These are phyloP conservation scores for Takashimella tepidaria DNA, from an alignment of 1,284 basidiomycete species.

Conservation along the genomic window DNA sequence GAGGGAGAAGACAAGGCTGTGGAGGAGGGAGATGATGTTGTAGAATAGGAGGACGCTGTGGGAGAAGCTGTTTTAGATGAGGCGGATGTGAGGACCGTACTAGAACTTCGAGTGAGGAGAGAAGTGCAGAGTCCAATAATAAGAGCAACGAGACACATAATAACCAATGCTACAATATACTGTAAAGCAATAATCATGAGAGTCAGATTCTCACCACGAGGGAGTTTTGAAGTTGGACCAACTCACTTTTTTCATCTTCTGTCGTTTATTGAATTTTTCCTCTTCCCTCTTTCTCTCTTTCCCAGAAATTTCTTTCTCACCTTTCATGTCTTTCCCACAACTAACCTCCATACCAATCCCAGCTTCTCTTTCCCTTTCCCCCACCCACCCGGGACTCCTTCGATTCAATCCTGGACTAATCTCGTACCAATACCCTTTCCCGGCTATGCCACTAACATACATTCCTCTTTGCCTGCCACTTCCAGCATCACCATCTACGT, in stretches of 20 bases:
- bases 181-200: no score
- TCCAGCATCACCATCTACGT: background rate
- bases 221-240: no score
- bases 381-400: conserved; percentile 15
- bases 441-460: background rate
- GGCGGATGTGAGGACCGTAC: conserved; percentile 1
- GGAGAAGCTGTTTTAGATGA: background rate
- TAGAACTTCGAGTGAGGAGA: conserved; percentile 18
- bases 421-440: no score
- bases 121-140: conserved; percentile 33
- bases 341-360: conserved; percentile 3
- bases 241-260: conserved; percentile 21
- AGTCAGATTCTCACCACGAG: no score
- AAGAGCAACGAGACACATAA: conserved; percentile 25
- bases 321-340: conserved; percentile 7
- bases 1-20: background rate
- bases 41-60: background rate
- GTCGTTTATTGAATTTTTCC: conserved; percentile 10
- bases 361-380: conserved; percentile 5
- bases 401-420: background rate
- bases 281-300: conserved; percentile 8
- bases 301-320: conserved; percentile 13
- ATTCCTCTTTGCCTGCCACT: background rate
- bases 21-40: background rate
- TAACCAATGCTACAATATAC: conserved; percentile 20